Base-by-base conservation (phyloP, 495 filamentous ascomycete genomes). In the Astrocystis sublimbata region DNA sequence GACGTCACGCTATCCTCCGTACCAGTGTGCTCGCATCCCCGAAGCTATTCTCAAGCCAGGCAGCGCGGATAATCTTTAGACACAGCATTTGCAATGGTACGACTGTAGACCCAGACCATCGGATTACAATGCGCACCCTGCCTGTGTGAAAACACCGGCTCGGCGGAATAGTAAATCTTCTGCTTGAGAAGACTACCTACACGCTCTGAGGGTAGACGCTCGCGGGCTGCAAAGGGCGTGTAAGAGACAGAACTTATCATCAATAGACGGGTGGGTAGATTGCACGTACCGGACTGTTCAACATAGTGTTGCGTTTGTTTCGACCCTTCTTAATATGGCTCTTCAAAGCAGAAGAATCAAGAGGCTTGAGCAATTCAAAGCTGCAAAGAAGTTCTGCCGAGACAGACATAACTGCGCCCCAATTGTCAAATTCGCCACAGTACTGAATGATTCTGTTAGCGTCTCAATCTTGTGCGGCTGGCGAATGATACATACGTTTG, bases 341-440 rank as follows among this genome's bases (percentile, higher is more conserved):
- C 83, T 99, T 99, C 65, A 99, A 78, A 35, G 92, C 93, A 58
- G 89, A 91, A n/a, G 92, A 97, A 74, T 99, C 94, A 66, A 99
- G 79, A 13, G 94, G 94, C 70, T 99, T 99, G 64, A 99, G 80
- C 19, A 98, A 78, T 76, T 99, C 94, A 74, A 99, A 99, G 74
- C 92, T 96, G 76, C 94, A 99, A 6, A 99, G 84, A 42, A 99
- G 79, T 73, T 97, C 93, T 10, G 84, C 85, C 1, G 92, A 96
- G 13, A 99, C 94, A 9, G 93, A 96, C 94, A 99, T 99, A 61
- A 98, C 92, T 45, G 94, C 94, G 15, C 94, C 94, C 92, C 94
- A 98, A 58, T 99, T 99, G 72, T 99, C 94, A 68, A 99, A 99
- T 76, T 99, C 94, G 63, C 94, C 94, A 70, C 94, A 99, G 71